phyloP scores from a whole-genome alignment of 352 stramenopile species.

The Phytophthora syringae region DNA sequence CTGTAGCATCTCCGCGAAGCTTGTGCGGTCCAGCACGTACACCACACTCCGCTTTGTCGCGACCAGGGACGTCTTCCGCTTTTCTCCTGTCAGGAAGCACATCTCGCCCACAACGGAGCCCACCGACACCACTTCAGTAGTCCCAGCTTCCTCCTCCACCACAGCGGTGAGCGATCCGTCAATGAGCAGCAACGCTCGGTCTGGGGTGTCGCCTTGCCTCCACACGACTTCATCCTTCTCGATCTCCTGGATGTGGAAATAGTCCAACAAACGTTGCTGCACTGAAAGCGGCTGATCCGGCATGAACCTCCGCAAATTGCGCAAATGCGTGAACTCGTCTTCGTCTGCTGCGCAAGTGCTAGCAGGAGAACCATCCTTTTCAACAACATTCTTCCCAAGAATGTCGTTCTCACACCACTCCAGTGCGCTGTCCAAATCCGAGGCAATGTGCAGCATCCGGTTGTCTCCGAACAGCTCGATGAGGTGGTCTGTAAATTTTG shows the following conservation, averaged over 20 bases:
- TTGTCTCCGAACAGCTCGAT: conserved; percentile 61
- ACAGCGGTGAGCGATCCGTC: conserved; percentile 71
- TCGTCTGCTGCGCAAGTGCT: conserved; percentile 40
- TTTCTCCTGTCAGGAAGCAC: conserved; percentile 81
- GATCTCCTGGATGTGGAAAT: conserved; percentile 72
- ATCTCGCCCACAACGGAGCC: conserved; percentile 82
- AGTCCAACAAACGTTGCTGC: conserved; percentile 71
- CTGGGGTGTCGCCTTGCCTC: conserved; percentile 66
- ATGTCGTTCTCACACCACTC: conserved; percentile 81
- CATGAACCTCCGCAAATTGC: conserved; percentile 69
- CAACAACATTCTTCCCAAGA: conserved; percentile 40
- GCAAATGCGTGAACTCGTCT: conserved; percentile 63
- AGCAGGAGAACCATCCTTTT: conserved; percentile 21
- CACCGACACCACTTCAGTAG: conserved; percentile 70
- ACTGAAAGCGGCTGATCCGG: conserved; percentile 68
- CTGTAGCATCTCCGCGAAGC: conserved; percentile 69
- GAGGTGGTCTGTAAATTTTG: conserved; percentile 65
- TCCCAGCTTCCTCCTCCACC: conserved; percentile 82
- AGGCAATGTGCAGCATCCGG: conserved; percentile 56
- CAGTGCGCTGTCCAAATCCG: conserved; percentile 70
- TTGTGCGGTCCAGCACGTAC: conserved; percentile 65
- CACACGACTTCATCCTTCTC: conserved; percentile 69
- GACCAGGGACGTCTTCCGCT: conserved; percentile 80
- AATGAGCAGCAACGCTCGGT: conserved; percentile 65
- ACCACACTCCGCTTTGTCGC: conserved; percentile 65